Conservation (phyloP, 495 filamentous ascomycete species). For the Aspergillus leporis region DNA sequence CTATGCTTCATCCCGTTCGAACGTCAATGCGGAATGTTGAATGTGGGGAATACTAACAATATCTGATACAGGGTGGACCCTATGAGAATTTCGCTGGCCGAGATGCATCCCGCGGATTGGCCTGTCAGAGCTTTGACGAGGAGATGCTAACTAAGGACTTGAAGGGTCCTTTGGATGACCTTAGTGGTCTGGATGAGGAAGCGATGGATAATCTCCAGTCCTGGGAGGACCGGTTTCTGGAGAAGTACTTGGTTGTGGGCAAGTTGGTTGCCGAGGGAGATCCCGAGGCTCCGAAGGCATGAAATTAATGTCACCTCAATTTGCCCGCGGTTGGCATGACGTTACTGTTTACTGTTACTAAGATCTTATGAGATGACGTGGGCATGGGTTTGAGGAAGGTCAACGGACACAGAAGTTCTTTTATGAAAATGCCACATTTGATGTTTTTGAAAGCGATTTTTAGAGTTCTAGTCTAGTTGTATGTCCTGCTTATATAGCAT, state of each 20-base stretch:
- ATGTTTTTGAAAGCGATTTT: too few species aligned
- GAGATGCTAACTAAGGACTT: slow-evolving; percentile 95
- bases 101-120: slow-evolving; percentile 90
- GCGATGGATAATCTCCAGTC: slow-evolving; percentile 80
- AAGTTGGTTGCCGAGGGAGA: slow-evolving; percentile 74
- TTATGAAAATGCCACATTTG: too few species aligned
- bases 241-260: slow-evolving; percentile 96
- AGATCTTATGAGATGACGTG: too few species aligned
- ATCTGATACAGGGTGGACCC: slow-evolving; percentile 61
- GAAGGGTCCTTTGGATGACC: slow-evolving; percentile 78
- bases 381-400: not conserved
- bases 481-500: too few species aligned
- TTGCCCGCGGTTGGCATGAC: too few species aligned
- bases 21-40: not conserved
- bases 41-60: not conserved
- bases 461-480: too few species aligned
- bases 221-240: slow-evolving; percentile 90
- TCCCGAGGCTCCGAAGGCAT: slow-evolving; percentile 49
- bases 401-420: too few species aligned
- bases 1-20: not conserved
- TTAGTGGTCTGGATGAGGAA: slow-evolving; percentile 71
- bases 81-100: slow-evolving; percentile 93
- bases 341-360: too few species aligned
- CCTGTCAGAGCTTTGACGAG: slow-evolving; percentile 91
- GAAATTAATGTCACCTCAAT: not conserved